Evolutionary conservation across 108 stramenopile genomes (phyloP), one percentile per base, ranked within the genome.

Genomic region (Schizochytrium sp.): DNA sequence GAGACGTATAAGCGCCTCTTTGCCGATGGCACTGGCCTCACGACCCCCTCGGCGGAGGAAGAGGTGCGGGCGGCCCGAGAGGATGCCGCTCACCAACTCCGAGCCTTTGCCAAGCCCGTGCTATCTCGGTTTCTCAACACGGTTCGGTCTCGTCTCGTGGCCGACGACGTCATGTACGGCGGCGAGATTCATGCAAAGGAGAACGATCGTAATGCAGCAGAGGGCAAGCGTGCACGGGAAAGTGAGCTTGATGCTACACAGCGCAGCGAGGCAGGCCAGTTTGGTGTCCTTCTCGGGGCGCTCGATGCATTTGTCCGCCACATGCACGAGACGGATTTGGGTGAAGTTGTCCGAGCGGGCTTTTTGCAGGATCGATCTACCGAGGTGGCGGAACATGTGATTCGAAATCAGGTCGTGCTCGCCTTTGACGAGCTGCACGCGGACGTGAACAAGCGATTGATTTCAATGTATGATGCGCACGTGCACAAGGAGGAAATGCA

Each of bases 361-460:
- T 83, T 53, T 23, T 3, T 83, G 45, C 6, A 18, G 19, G 76
- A 83, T 53, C 76, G 76, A 12, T 43, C 76, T 16, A 83, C 76
- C 23, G 76, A 83, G 51, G 51, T 83, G 0, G 45, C 76, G n/a
- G 76, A 83, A 45, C 76, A 83, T 45, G 76, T 53, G 10, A 83
- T 83, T 23, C 76, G 76, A 6, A 83, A 83, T 18, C 76, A 83
- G 28, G 76, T 83, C 3, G 23, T 83, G n/a, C 25, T 47, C 6
- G 76, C 76, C n/a, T 83, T 83, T 83, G 76, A 83, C n/a, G 43
- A 83, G 45, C 76, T 83, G 51, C 45, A 53, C n/a, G 76, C 45
- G 18, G 28, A 2, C 48, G 76, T 83, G 51, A 53, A 53, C 28
- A 53, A 28, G 25, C 45, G 76, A 12, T 16, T 83, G 10, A 83